A percentile compares a stretch with the other conserved stretches of the same genome.
These are phyloP conservation scores for Pleurotus pulmonarius DNA, from an alignment of 768 basidiomycete species.

Conservation along the genomic window DNA sequence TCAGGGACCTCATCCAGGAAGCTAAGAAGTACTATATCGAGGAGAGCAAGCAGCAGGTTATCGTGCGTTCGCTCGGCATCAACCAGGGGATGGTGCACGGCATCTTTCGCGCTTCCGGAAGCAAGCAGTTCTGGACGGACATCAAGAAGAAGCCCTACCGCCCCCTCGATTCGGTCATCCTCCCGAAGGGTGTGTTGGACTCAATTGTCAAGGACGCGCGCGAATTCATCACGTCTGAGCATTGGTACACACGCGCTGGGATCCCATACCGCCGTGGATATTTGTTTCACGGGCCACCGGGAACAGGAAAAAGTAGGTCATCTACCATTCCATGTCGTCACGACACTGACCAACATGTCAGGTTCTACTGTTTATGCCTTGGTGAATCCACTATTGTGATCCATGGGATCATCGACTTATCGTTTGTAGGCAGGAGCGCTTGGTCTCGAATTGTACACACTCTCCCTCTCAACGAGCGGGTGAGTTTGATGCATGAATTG, in stretches of 20 bases:
- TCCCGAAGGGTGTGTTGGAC: conserved; percentile 42
- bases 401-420: neutral
- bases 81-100: neutral
- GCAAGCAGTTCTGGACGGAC: conserved; percentile 29
- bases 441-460: conserved; percentile 77
- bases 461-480: conserved; percentile 44
- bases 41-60: conserved; percentile 35
- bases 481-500: conserved; percentile 23
- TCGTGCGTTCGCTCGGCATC: conserved; percentile 28
- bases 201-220: conserved; percentile 44
- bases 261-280: conserved; percentile 59
- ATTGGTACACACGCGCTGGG: conserved; percentile 54
- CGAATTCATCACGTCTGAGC: conserved; percentile 50
- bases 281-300: conserved; percentile 53
- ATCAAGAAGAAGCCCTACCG: conserved; percentile 46
- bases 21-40: conserved; percentile 35
- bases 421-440: conserved; percentile 50
- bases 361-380: conserved; percentile 54
- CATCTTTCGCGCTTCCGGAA: too few species aligned
- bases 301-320: conserved; percentile 54
- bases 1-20: conserved; percentile 39
- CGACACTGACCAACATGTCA: conserved; percentile 13
- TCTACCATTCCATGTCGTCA: neutral
- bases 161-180: conserved; percentile 48
- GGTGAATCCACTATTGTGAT: conserved; percentile 19